Conservation (phyloP, 208 protist species). For the Jaenimonas drosophilae region DNA sequence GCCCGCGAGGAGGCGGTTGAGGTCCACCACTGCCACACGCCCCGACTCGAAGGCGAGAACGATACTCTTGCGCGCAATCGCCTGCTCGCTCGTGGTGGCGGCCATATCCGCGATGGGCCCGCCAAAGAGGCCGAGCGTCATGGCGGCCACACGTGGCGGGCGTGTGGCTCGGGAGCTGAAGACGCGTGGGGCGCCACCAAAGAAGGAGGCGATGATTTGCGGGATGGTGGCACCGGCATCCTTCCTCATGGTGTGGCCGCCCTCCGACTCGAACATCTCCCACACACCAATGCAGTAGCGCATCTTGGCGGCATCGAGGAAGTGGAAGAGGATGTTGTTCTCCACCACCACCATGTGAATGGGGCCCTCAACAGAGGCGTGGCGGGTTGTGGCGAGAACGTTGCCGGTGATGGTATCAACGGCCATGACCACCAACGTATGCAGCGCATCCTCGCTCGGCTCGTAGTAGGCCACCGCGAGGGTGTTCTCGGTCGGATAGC, state of each 20-base stretch:
- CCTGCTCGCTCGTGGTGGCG: conserved; percentile 69
- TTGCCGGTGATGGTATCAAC: conserved; percentile 79
- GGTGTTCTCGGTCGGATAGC: conserved; percentile 76
- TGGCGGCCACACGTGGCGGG: conserved; percentile 51
- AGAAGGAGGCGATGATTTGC: conserved; percentile 69
- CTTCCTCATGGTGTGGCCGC: conserved; percentile 27
- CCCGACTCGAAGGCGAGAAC: conserved; percentile 73
- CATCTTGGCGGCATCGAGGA: conserved; percentile 71
- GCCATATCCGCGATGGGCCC: conserved; percentile 49
- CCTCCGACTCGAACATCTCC: conserved; percentile 79
- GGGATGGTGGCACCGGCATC: conserved; percentile 57
- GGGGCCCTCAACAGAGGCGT: conserved; percentile 62
- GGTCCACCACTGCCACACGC: conserved; percentile 60
- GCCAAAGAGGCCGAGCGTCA: conserved; percentile 55
- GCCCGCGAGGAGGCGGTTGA: conserved; percentile 48
- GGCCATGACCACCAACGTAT: conserved; percentile 58
- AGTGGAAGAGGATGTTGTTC: conserved; percentile 79
- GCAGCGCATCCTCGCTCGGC: conserved; percentile 35
- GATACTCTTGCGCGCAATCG: conserved; percentile 74
- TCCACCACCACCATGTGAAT: conserved; percentile 80
- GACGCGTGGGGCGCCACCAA: conserved; percentile 26
- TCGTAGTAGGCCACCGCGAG: conserved; percentile 76
- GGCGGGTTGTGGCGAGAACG: conserved; percentile 58
- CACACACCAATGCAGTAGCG: conserved; percentile 80
- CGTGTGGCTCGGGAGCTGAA: conserved; percentile 76